A percentile compares a stretch with the other conserved stretches of the same genome.
Conservation (phyloP, 306 rosid genomes). For the Nissolia schottii region DNA sequence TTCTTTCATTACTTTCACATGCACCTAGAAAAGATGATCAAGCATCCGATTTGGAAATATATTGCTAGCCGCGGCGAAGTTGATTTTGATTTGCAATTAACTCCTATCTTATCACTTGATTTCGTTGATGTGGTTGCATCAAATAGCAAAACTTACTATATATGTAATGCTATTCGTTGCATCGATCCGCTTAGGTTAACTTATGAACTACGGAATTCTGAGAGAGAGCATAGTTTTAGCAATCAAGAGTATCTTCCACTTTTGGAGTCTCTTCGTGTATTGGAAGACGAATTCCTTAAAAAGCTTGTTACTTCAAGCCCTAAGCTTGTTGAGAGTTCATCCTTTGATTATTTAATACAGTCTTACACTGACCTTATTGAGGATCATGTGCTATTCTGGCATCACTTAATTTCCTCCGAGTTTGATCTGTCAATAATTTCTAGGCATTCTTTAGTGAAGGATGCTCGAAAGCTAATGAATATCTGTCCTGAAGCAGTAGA, state of each 20-base stretch:
- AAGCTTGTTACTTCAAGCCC: slow-evolving; percentile 42
- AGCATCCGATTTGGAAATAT: slow-evolving; percentile 75
- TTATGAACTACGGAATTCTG: slow-evolving; percentile 54
- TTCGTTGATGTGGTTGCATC: slow-evolving; percentile 40
- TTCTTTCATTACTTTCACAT: slow-evolving; percentile 38
- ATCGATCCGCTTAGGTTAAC: slow-evolving; percentile 47
- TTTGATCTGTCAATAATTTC: slow-evolving; percentile 49
- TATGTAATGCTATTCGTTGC: slow-evolving; percentile 57
- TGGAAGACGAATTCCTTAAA: slow-evolving; percentile 60
- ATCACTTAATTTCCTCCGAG: slow-evolving; percentile 36
- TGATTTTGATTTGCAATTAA: slow-evolving; percentile 38
- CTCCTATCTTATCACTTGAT: slow-evolving; percentile 61
- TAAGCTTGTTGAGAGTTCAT: slow-evolving; percentile 51
- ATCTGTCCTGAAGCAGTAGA: slow-evolving; percentile 53
- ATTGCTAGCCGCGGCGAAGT: slow-evolving; percentile 27
- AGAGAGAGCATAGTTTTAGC: slow-evolving; percentile 29
- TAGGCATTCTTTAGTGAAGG: slow-evolving; percentile 63
- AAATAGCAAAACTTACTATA: slow-evolving; percentile 24
- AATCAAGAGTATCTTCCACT: slow-evolving; percentile 36
- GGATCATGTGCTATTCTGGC: slow-evolving; percentile 64
- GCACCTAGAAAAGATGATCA: slow-evolving; percentile 36
- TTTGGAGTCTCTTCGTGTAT: slow-evolving; percentile 45
- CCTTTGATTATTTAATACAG: slow-evolving; percentile 42
- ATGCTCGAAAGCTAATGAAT: slow-evolving; percentile 41
- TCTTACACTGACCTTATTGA: slow-evolving; percentile 57